Evolutionary conservation across 179 eudicot species (phyloP), one percentile per base, ranked within the genome.

Genomic region (Beta corolliflora): DNA sequence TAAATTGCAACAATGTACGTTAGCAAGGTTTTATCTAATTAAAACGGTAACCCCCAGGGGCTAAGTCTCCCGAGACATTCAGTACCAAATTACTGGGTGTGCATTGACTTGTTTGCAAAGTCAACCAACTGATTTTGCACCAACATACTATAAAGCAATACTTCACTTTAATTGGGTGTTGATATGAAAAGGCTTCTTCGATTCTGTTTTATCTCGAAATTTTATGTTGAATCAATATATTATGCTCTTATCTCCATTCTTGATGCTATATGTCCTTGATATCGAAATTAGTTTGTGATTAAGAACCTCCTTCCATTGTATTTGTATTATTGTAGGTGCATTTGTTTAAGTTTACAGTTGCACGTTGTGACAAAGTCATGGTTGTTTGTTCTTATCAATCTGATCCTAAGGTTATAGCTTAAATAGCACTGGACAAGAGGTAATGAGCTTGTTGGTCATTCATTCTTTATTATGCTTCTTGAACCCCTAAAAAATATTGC

Each of bases 371-470:
- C 45, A 23, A 25, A 44, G 50, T 69, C 53, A 56, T 21, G 54
- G 10, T 18, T 73, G 1, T 61, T 53, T 76, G 29, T 18, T 9
- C 45, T 44, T 3, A 75, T 73, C 54, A 68, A 13, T 44, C 50
- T 36, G 60, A 14, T 21, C 58, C 64, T 76, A 25, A 60, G n/a
- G 48, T 58, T 75, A 61, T 9, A 76, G 70, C 36, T 55, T 5
- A 2, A 19, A 9, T 65, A 31, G 48, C 15, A 45, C 52, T 31
- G 23, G 61, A 46, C 4, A 68, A 16, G 14, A 16, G 60, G 52
- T 54, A 77, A 70, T n/a, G 25, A 67, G 59, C 41, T 50, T 76
- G 41, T n/a, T 48, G 70, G 21, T 55, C n/a, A 63, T 52, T 68
- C 44, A 7, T 36, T 55, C 7, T 36, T 29, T 75, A 16, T 45